Evolutionary conservation across 352 stramenopile genomes (phyloP), one percentile per base, ranked within the genome.

Genomic region (Halophytophthora batemanensis): DNA sequence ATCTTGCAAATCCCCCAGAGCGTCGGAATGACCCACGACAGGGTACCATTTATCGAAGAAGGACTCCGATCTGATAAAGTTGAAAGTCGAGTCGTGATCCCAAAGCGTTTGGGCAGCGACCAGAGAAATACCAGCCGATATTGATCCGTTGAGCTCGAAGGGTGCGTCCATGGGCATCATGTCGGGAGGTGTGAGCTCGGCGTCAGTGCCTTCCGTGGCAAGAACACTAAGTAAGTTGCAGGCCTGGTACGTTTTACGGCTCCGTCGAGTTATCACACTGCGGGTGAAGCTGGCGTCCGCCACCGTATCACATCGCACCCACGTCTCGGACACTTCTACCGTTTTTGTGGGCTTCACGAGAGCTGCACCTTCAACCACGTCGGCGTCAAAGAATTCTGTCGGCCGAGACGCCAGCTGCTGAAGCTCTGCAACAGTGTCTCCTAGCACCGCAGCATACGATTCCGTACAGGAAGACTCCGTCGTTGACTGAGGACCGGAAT

Each of bases 151-250:
- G 47, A 86, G 56, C 54, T 88, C 77, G 34, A 88, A 88, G 8
- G 58, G 66, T 22, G 50, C 61, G 38, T 88, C 70, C 18, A 62
- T 41, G 44, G 53, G 52, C 5, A 40, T 45, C 2, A 79, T 56
- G 2, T 64, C 42, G 0, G 78, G 51, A 1, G 54, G 50, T n/a
- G 52, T 25, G 2, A 66, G 12, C 1, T 36, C 21, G 2, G 42
- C 33, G 1, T n/a, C n/a, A n/a, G n/a, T n/a, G n/a, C n/a, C n/a
- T n/a, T n/a, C n/a, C n/a, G 48, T 56, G 2, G 62, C 58, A 10
- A 86, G 47, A 7, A 86, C 53, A 2, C 34, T 46, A 2, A 88
- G 37, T 28, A 88, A 65, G 35, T 86, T 88, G 43, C 77, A 88
- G 2, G 75, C 64, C 18, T 69, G 50, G 22, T 61, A 82, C 29